Conservation (phyloP, 306 rosid genomes). For the Fragaria nilgerrensis region DNA sequence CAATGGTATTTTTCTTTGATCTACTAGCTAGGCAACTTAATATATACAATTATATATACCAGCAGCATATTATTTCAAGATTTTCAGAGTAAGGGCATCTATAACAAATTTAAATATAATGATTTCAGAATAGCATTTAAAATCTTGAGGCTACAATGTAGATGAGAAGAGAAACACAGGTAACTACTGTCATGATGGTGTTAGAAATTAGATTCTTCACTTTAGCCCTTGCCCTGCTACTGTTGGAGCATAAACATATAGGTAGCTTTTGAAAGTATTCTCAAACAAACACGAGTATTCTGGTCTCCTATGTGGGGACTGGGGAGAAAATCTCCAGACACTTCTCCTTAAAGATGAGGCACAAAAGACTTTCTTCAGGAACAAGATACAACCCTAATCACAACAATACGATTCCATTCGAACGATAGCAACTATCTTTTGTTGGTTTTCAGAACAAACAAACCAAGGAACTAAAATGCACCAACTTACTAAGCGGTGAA, state of each 20-base stretch:
- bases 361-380: background rate
- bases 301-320: background rate
- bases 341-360: background rate
- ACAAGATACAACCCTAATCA: background rate
- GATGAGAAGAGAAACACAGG: background rate
- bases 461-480: background rate
- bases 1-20: background rate
- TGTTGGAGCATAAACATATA: background rate
- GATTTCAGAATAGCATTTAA: background rate
- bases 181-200: background rate
- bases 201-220: background rate
- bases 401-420: background rate
- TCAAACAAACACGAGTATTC: background rate
- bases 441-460: background rate
- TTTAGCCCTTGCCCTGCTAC: background rate
- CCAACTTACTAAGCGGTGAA: background rate
- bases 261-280: constrained; percentile 1
- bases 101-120: background rate
- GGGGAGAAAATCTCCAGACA: background rate
- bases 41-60: background rate
- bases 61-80: background rate
- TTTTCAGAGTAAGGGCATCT: background rate
- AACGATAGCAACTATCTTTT: background rate
- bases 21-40: background rate
- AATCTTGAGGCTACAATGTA: background rate